Evolutionary conservation across 2,329 filamentous ascomycete species (phyloP).

Genomic region (Penicillium corylophilum): DNA sequence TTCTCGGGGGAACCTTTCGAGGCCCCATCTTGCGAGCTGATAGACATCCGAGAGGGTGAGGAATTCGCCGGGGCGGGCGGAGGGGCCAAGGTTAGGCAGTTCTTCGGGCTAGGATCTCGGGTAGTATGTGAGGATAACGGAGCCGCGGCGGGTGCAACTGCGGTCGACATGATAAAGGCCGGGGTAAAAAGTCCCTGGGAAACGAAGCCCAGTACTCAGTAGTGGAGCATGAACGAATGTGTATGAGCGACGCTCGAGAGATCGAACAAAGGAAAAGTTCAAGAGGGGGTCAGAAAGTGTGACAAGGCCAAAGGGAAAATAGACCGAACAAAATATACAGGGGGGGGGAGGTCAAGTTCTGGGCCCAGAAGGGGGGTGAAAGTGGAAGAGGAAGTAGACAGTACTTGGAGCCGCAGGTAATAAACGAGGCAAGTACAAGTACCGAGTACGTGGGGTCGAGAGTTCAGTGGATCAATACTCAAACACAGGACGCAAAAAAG

Average conservation of each 20-base stretch:
- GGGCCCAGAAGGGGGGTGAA: conserved; percentile 10
- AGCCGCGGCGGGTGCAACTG: conserved; percentile 47
- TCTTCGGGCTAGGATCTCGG: conserved; percentile 47
- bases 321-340: conserved; percentile 4
- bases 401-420: not conserved
- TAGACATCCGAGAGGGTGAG: conserved; percentile 34
- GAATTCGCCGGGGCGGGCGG: conserved; percentile 34
- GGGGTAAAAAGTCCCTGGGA: not conserved
- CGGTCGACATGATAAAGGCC: conserved; percentile 46
- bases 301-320: conserved; percentile 14
- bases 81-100: conserved; percentile 43
- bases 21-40: conserved; percentile 35
- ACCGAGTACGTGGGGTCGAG: conserved; percentile 11
- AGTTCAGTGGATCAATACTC: conserved; percentile 16
- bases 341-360: conserved; percentile 8
- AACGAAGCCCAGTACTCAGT: conserved; percentile 1
- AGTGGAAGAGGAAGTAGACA: not conserved
- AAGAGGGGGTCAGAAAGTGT: conserved; percentile 12
- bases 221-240: conserved; percentile 11
- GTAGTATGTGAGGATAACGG: conserved; percentile 45
- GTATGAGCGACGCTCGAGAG: not conserved
- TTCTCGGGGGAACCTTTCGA: conserved; percentile 37
- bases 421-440: not conserved
- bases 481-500: conserved; percentile 10
- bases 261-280: not conserved